Evolutionary conservation across 352 stramenopile genomes (phyloP).

Genomic region (Thraustochytrium striatum): DNA sequence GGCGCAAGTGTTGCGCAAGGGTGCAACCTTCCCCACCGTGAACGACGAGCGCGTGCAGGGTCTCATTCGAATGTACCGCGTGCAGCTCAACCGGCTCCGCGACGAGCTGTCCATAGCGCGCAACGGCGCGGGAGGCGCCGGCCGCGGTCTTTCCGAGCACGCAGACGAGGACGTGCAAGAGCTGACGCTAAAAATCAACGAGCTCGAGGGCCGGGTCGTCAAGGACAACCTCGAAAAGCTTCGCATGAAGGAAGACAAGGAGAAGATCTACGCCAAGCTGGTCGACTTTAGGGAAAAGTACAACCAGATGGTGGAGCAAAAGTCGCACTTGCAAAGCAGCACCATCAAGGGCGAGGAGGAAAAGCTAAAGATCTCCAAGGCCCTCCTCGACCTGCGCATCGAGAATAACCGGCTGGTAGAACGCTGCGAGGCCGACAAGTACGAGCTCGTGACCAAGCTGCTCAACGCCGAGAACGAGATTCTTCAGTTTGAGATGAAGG

Average conservation of each 20-base stretch:
- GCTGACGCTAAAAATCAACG: slow-evolving; percentile 16
- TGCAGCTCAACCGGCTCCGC: slow-evolving; percentile 36
- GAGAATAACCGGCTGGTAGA: slow-evolving; percentile 43
- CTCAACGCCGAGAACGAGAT: slow-evolving; percentile 41
- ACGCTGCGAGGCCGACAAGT: slow-evolving; percentile 35
- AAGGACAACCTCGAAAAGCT: slow-evolving; percentile 44
- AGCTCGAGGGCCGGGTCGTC: slow-evolving; percentile 42
- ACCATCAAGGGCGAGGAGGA: slow-evolving; percentile 45
- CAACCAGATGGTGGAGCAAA: slow-evolving; percentile 31
- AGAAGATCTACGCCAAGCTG: slow-evolving; percentile 44
- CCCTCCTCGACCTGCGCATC: slow-evolving; percentile 41
- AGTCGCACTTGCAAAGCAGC: slow-evolving; percentile 13
- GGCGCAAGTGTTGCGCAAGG: not conserved
- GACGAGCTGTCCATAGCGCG: slow-evolving; percentile 6
- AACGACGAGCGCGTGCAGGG: slow-evolving; percentile 42
- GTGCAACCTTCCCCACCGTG: slow-evolving; percentile 14
- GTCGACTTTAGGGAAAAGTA: slow-evolving; percentile 46
- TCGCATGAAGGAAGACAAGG: slow-evolving; percentile 45
- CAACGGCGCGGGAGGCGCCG: not conserved
- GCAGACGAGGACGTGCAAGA: slow-evolving; percentile 6
- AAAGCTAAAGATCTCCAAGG: slow-evolving; percentile 46
- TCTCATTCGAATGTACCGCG: slow-evolving; percentile 6
- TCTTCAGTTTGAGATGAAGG: slow-evolving; percentile 24
- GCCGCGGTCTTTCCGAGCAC: not conserved
- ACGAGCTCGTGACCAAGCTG: slow-evolving; percentile 42